Percentiles rank a stretch among this genome's conserved stretches.
Conservation (phyloP, 805 yeast species). For the Clavispora asparagi region DNA sequence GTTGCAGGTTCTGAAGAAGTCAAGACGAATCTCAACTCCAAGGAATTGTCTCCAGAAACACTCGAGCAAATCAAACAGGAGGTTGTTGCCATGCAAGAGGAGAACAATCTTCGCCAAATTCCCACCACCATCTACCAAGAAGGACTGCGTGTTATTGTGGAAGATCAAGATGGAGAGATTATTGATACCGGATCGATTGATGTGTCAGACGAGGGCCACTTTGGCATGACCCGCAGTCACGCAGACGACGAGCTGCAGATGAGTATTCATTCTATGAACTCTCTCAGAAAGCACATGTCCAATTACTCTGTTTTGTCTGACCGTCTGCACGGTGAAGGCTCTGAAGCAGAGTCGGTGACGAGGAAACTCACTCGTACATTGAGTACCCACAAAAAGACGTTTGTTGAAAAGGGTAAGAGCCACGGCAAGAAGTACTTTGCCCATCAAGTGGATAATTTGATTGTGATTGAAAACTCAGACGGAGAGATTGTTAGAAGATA, state of each 20-base stretch:
- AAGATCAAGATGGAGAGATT: conserved; percentile 81
- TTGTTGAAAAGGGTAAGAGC: conserved; percentile 32
- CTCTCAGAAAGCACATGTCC: conserved; percentile 34
- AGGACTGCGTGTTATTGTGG: conserved; percentile 67
- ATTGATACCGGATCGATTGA: conserved; percentile 46
- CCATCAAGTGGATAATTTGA: conserved; percentile 69
- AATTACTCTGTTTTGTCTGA: conserved; percentile 27
- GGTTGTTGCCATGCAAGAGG: background rate
- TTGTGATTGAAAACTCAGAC: conserved; percentile 83
- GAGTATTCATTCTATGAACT: conserved; percentile 37
- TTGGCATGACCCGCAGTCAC: background rate
- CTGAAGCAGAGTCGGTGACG: conserved; percentile 11
- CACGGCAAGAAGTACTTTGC: conserved; percentile 43
- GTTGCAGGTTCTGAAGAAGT: background rate
- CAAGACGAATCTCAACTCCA: background rate
- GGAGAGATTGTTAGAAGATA: conserved; percentile 89
- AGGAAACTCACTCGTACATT: conserved; percentile 10
- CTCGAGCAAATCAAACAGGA: background rate
- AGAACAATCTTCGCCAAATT: background rate
- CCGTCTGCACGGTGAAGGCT: conserved; percentile 2
- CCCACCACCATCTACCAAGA: conserved; percentile 50
- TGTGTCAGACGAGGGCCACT: conserved; percentile 1
- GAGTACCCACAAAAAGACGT: conserved; percentile 18
- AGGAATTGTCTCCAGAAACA: background rate
- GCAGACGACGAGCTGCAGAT: conserved; percentile 9